phyloP scores from a whole-genome alignment of 2,329 filamentous ascomycete species.

The Exophiala mesophila region DNA sequence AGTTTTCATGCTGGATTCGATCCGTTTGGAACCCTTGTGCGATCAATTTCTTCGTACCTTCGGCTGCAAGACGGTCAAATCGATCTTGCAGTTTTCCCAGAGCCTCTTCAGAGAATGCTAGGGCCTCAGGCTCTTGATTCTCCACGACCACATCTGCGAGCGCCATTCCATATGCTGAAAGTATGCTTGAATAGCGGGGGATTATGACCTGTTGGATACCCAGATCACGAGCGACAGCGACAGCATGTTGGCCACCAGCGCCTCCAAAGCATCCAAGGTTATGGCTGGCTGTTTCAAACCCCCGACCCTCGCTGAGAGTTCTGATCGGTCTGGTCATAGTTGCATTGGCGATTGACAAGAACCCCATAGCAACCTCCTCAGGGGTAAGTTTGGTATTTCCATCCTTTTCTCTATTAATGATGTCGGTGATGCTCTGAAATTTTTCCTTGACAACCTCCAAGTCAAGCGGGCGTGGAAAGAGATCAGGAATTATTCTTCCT shows the following conservation, averaged over 20 bases:
- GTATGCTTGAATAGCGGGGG: conserved; percentile 34
- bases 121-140: conserved; percentile 32
- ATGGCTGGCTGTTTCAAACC: conserved; percentile 27
- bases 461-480: conserved; percentile 69
- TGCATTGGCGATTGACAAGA: conserved; percentile 40
- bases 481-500: conserved; percentile 62
- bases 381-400: conserved; percentile 27
- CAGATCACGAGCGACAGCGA: conserved; percentile 37
- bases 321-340: conserved; percentile 35
- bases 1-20: conserved; percentile 40
- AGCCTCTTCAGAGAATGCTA: conserved; percentile 48
- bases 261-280: conserved; percentile 32
- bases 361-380: conserved; percentile 37
- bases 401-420: conserved; percentile 37
- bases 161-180: conserved; percentile 45
- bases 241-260: conserved; percentile 38
- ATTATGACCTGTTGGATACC: conserved; percentile 40
- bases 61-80: conserved; percentile 64
- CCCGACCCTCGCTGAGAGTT: conserved; percentile 27
- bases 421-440: conserved; percentile 39
- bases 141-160: conserved; percentile 39
- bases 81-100: conserved; percentile 69
- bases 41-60: conserved; percentile 36
- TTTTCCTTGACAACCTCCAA: conserved; percentile 37
- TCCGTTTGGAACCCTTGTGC: conserved; percentile 40